Evolutionary conservation across 176 grass and related monocot species (phyloP).

Genomic region (Canna indica): DNA sequence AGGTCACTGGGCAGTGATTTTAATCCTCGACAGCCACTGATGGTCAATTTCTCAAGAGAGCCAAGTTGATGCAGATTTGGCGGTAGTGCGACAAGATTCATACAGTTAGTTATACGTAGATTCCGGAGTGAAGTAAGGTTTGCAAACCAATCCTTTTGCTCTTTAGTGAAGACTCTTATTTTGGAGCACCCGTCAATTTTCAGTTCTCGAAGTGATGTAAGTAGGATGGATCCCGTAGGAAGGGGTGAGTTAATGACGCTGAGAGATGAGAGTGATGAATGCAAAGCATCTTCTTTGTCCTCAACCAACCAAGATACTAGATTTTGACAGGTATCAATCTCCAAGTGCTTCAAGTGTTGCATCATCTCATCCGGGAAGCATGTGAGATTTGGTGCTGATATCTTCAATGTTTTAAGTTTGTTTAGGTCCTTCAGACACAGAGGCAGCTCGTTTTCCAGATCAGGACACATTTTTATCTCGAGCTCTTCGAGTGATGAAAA

Average conservation of each 20-base stretch:
- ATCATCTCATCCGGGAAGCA: neutral
- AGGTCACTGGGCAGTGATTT: neutral
- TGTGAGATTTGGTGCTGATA: neutral
- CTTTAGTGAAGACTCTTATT: neutral
- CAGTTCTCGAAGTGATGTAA: neutral
- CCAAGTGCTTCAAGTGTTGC: neutral
- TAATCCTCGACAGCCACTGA: neutral
- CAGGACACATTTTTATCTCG: neutral
- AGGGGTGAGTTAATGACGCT: conserved; percentile 1
- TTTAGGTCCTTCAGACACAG: neutral
- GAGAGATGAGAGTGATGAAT: conserved; percentile 1
- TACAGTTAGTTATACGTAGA: neutral
- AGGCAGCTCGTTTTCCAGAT: neutral
- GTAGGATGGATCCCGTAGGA: neutral
- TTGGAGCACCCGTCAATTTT: neutral
- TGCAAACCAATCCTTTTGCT: conserved; percentile 1
- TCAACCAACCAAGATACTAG: conserved; percentile 3
- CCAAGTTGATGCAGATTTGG: neutral
- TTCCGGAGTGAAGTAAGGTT: neutral
- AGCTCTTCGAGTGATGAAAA: conserved; percentile 20
- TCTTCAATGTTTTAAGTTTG: neutral
- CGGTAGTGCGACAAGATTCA: neutral
- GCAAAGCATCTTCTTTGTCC: neutral
- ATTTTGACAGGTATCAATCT: neutral
- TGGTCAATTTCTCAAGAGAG: neutral